Evolutionary conservation across 129 eudicot species (phyloP).

Genomic region (Chrysanthemum lavandulifolium): DNA sequence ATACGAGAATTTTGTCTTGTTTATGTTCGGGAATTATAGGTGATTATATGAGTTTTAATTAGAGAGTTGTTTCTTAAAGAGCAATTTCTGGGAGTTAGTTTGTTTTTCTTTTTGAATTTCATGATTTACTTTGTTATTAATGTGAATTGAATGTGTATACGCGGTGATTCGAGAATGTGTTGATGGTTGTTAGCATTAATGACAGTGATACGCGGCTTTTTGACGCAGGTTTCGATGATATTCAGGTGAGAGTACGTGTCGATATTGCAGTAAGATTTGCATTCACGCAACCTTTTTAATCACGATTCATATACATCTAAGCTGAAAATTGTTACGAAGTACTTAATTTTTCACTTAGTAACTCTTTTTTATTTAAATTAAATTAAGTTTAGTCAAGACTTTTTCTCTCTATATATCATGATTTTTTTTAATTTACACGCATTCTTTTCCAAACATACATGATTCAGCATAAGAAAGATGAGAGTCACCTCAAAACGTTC

Average conservation of each 20-base stretch:
- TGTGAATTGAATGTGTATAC: background rate
- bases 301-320: too few species aligned
- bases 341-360: too few species aligned
- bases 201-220: constrained; percentile 20
- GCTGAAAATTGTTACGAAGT: too few species aligned
- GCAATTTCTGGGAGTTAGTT: background rate
- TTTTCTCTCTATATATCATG: too few species aligned
- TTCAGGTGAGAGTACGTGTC: background rate
- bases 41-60: background rate
- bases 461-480: too few species aligned
- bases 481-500: too few species aligned
- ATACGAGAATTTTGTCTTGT: background rate
- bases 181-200: constrained; percentile 15
- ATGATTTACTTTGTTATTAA: background rate
- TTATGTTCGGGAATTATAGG: background rate
- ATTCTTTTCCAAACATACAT: too few species aligned
- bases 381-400: too few species aligned
- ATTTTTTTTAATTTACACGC: too few species aligned
- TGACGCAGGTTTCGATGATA: background rate
- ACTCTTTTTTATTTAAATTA: too few species aligned
- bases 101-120: background rate
- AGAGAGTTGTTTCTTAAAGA: background rate
- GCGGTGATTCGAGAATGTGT: constrained; percentile 17
- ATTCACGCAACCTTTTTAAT: too few species aligned
- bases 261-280: too few species aligned